A percentile compares a stretch with the other conserved stretches of the same genome.
Conservation (phyloP, 148 eudicot genomes). For the Dianthus caryophyllus region DNA sequence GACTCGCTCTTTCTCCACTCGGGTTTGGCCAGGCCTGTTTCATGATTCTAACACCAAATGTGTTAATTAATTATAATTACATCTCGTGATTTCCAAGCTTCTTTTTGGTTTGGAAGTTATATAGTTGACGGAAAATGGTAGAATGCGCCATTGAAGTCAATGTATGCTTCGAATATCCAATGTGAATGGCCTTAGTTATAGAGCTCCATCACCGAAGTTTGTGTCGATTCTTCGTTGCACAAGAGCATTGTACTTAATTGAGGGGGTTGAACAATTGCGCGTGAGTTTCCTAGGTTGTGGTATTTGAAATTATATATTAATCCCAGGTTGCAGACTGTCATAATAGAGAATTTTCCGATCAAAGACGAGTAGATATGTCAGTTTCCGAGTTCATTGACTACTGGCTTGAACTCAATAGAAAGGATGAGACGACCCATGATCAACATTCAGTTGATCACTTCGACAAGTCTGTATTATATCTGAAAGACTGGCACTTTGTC, state of each 20-base stretch:
- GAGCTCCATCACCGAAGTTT: not conserved
- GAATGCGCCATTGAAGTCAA: not conserved
- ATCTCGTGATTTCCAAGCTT: not conserved
- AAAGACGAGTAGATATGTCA: conserved; percentile 67
- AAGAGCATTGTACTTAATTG: not conserved
- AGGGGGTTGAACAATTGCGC: too few relatives aligned
- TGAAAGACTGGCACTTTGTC: conserved; percentile 99
- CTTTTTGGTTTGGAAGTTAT: not conserved
- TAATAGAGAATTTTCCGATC: conserved; percentile 67
- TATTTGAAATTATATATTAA: not conserved
- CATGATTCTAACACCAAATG: too few relatives aligned
- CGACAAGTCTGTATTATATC: conserved; percentile 53
- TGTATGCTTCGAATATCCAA: not conserved
- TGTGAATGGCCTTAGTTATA: not conserved
- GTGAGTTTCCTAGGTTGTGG: conserved; percentile 10
- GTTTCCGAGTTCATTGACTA: conserved; percentile 70
- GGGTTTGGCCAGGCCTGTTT: too few relatives aligned
- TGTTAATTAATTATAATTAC: too few relatives aligned
- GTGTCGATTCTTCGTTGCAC: not conserved
- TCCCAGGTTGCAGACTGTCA: conserved; percentile 79
- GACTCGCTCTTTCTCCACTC: too few relatives aligned
- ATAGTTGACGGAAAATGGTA: not conserved
- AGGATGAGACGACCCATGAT: conserved; percentile 16
- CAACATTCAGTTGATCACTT: conserved; percentile 14
- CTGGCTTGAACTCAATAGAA: conserved; percentile 40